phyloP scores from a whole-genome alignment of 805 yeast genomes.

The Cyberlindnera suaveolens region DNA sequence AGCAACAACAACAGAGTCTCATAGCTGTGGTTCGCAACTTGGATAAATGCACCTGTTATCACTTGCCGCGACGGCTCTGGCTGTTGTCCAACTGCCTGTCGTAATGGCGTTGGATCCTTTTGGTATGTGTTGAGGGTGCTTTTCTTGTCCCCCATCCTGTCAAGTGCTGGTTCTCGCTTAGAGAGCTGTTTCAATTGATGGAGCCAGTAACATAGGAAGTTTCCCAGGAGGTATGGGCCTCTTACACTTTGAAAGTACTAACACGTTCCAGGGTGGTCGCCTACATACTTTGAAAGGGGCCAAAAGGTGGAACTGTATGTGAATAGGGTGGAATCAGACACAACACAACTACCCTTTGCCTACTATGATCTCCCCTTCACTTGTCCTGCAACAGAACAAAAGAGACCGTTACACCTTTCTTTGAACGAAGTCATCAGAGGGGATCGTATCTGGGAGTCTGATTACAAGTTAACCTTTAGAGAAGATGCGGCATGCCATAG shows the following conservation, averaged over 20 bases:
- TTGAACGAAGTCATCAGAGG: slow-evolving; percentile 76
- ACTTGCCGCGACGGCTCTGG: slow-evolving; percentile 2
- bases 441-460: slow-evolving; percentile 73
- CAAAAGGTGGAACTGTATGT: slow-evolving; percentile 65
- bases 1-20: too few relatives aligned
- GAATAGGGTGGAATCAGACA: slow-evolving; percentile 73
- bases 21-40: too few relatives aligned
- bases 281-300: slow-evolving; percentile 37
- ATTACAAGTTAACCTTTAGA: slow-evolving; percentile 57
- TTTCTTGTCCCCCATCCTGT: too few relatives aligned
- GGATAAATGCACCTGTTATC: slow-evolving; percentile 8
- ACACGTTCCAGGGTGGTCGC: slow-evolving; percentile 27
- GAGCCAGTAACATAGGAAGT: background rate
- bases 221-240: background rate
- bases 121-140: slow-evolving; percentile 12
- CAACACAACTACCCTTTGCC: slow-evolving; percentile 70
- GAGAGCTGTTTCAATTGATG: background rate
- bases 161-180: background rate
- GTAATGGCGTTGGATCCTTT: slow-evolving; percentile 18
- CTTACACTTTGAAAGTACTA: background rate
- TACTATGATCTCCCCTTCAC: slow-evolving; percentile 76
- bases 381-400: slow-evolving; percentile 54
- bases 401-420: slow-evolving; percentile 61
- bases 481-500: slow-evolving; percentile 60
- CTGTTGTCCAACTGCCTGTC: slow-evolving; percentile 3